Base-by-base conservation (phyloP, 1,284 basidiomycete species). In the Moesziomyces aphidis region DNA sequence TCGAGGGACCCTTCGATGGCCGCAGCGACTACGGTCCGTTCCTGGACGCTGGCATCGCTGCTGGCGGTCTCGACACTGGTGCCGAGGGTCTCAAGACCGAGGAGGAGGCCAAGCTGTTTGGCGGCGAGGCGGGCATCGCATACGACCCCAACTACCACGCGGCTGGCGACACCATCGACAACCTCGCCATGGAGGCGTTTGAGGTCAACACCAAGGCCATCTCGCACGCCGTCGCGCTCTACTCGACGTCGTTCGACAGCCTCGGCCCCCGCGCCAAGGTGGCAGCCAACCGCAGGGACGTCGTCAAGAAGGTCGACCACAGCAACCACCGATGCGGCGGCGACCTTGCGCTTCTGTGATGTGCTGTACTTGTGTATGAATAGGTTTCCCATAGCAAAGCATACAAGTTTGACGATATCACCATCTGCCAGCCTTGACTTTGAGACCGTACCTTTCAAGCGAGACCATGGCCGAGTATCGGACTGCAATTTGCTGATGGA, bases 81-180 rank as follows among this genome's bases (percentile, higher is more conserved):
- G 69, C 69, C n/a, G 69, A 72, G 55, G 62, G 53, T 1, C 19
- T 62, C 23, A 72, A 72, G 63, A 72, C 69, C 46, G 59, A 54
- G n/a, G 61, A 72, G 13, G 69, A 72, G 52, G 69, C 55, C 36
- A 45, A 50, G 26, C 11, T 72, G 10, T 72, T 72, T 26, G 69
- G 69, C 17, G 69, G 69, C 6, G 22, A 56, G n/a, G 62, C 63
- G 8, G 69, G 69, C 22, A 46, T 66, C 9, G 52, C 55, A 1
- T 66, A 66, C 49, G 69, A 72, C 26, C 46, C 54, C 47, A 72
- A 72, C 69, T 72, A 72, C 50, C 69, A 72, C 63, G 50, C 59
- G 44, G 60, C 48, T 1, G 69, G 69, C 15, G 63, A 72, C n/a
- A 61, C 55, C 9, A 48, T 59, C 42, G 53, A 62, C 53, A 72